A percentile compares a stretch with the other conserved stretches of the same genome.
phyloP scores from a whole-genome alignment of 768 basidiomycete genomes.

The Gyrodon lividus region DNA sequence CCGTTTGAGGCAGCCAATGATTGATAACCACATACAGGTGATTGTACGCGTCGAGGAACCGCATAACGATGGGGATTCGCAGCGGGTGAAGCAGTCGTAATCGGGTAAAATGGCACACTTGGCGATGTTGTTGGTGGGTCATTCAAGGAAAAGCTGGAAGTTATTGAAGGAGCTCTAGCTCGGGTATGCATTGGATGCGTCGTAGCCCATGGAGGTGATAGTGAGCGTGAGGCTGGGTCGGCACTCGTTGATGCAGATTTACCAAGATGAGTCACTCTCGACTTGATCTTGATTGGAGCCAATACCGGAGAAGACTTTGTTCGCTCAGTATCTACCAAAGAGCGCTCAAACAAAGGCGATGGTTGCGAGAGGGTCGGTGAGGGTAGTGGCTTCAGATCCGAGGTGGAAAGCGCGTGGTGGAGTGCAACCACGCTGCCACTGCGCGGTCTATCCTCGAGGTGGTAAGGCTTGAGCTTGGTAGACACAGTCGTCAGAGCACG shows the following conservation, averaged over 20 bases:
- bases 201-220: conserved; percentile 32
- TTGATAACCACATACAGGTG: conserved; percentile 34
- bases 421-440: conserved; percentile 27
- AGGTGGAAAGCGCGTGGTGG: conserved; percentile 27
- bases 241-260: conserved; percentile 26
- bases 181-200: conserved; percentile 29
- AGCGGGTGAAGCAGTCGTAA: conserved; percentile 53
- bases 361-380: conserved; percentile 14
- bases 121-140: conserved; percentile 23
- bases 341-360: conserved; percentile 15
- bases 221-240: conserved; percentile 40
- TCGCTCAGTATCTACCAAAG: conserved; percentile 10
- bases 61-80: conserved; percentile 59
- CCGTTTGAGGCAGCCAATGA: conserved; percentile 28
- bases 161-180: conserved; percentile 30
- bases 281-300: conserved; percentile 49
- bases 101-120: conserved; percentile 47
- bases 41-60: conserved; percentile 34
- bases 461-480: conserved; percentile 27
- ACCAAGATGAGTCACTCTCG: conserved; percentile 56
- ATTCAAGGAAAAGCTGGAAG: conserved; percentile 25
- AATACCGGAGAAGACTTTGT: conserved; percentile 16
- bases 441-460: conserved; percentile 32
- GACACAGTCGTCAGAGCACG: conserved; percentile 27
- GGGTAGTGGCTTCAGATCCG: conserved; percentile 15